A percentile compares a stretch with the other conserved stretches of the same genome.
Evolutionary conservation across 306 rosid species (phyloP).

Genomic region (Casuarina equisetifolia): DNA sequence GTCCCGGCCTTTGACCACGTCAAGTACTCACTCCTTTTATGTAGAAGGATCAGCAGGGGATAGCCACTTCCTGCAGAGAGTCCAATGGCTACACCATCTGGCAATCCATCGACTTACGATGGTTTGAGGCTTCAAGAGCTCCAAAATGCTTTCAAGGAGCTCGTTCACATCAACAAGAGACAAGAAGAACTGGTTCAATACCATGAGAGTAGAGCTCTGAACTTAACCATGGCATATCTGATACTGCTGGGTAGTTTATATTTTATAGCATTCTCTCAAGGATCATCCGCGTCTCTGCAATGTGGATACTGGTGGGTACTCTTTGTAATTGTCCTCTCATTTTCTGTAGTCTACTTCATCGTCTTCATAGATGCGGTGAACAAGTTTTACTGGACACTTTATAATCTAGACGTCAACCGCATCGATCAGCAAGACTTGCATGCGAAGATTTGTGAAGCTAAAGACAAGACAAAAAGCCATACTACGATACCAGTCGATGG

Average conservation of each 20-base stretch:
- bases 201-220: conserved; percentile 12
- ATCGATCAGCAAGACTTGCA: neutral
- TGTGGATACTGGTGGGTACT: neutral
- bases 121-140: neutral
- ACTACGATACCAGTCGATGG: neutral
- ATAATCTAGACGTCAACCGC: conserved; percentile 1
- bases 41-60: too few species aligned
- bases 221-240: neutral
- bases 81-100: too few species aligned
- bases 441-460: neutral
- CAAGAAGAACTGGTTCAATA: neutral
- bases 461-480: neutral
- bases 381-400: conserved; percentile 10
- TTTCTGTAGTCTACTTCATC: conserved; percentile 7
- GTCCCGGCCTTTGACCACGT: too few species aligned
- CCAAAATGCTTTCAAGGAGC: neutral
- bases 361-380: neutral
- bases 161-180: neutral
- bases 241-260: neutral
- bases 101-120: too few species aligned
- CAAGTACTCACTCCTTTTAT: too few species aligned
- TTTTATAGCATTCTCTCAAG: neutral
- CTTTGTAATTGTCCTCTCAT: neutral
- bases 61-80: too few species aligned
- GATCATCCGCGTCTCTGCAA: neutral